Evolutionary conservation across 768 basidiomycete genomes (phyloP).

Genomic region (Rhodotorula sphaerocarpa): DNA sequence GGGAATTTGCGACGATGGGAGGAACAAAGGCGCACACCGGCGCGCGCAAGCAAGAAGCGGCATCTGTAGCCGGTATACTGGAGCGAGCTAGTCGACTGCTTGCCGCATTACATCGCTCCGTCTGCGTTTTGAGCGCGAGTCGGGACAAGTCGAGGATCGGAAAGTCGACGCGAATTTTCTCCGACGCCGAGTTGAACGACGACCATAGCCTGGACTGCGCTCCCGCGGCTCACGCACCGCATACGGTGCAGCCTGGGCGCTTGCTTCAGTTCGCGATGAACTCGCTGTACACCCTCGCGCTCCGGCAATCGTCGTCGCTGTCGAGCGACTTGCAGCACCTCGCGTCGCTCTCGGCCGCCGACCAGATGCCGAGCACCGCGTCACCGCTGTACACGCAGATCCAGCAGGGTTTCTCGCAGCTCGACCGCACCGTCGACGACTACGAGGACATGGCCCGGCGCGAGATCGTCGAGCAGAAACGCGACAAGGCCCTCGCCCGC

Average conservation of each 20-base stretch:
- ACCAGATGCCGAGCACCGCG: constrained; percentile 32
- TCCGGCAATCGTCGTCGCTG: constrained; percentile 81
- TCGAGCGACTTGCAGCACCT: constrained; percentile 78
- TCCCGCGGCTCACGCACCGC: too few species aligned
- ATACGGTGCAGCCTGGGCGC: too few species aligned
- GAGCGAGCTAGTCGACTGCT: too few species aligned
- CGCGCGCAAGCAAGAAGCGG: too few species aligned
- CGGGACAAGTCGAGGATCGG: too few species aligned
- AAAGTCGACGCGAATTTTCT: too few species aligned
- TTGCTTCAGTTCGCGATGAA: constrained; percentile 64
- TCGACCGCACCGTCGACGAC: constrained; percentile 90
- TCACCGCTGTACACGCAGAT: constrained; percentile 70
- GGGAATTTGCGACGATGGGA: too few species aligned
- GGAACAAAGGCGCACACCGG: too few species aligned
- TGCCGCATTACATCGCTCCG: too few species aligned
- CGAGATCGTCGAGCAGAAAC: constrained; percentile 91
- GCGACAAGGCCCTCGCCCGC: constrained; percentile 93
- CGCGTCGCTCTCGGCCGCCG: constrained; percentile 65
- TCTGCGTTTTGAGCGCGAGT: too few species aligned
- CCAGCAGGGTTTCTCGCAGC: constrained; percentile 88
- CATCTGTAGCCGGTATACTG: too few species aligned
- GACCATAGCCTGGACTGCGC: background rate
- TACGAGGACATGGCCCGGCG: constrained; percentile 94
- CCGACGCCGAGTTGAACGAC: background rate
- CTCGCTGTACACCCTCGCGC: constrained; percentile 85